These are phyloP conservation scores for Coemansia sp. DNA, from an alignment of 192 early-diverging fungal species.

Conservation along the genomic window DNA sequence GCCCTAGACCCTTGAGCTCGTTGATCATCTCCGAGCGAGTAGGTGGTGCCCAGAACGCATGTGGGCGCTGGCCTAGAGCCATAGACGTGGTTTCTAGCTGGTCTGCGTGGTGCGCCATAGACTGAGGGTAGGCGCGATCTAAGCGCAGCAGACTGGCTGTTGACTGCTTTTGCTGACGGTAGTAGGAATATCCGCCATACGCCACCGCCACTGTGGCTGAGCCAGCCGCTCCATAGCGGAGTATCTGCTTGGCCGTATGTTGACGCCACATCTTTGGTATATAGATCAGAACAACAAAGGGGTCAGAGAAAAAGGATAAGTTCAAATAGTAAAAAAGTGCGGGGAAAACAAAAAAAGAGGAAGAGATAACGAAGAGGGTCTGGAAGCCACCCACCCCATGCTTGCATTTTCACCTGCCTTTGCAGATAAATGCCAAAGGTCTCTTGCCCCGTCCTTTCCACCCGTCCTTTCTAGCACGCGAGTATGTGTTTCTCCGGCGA, in stretches of 20 bases:
- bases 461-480: background rate
- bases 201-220: constrained; percentile 21
- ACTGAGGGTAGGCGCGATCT: constrained; percentile 11
- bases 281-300: background rate
- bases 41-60: constrained; percentile 76
- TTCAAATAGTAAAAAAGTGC: background rate
- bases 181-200: constrained; percentile 35
- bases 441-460: background rate
- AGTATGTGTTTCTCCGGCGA: background rate
- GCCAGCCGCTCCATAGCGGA: constrained; percentile 32
- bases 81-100: constrained; percentile 37
- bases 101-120: constrained; percentile 33
- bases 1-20: constrained; percentile 59
- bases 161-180: constrained; percentile 16
- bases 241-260: constrained; percentile 28
- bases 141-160: background rate
- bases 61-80: constrained; percentile 49
- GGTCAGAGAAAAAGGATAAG: background rate
- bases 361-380: background rate
- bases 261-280: constrained; percentile 43
- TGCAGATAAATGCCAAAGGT: background rate
- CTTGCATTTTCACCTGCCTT: background rate
- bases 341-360: background rate
- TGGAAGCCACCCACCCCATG: background rate
- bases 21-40: constrained; percentile 73